A percentile compares a stretch with the other conserved stretches of the same genome.
Evolutionary conservation across 176 grass and related monocot genomes (phyloP).

Genomic region (Musa itinerans): DNA sequence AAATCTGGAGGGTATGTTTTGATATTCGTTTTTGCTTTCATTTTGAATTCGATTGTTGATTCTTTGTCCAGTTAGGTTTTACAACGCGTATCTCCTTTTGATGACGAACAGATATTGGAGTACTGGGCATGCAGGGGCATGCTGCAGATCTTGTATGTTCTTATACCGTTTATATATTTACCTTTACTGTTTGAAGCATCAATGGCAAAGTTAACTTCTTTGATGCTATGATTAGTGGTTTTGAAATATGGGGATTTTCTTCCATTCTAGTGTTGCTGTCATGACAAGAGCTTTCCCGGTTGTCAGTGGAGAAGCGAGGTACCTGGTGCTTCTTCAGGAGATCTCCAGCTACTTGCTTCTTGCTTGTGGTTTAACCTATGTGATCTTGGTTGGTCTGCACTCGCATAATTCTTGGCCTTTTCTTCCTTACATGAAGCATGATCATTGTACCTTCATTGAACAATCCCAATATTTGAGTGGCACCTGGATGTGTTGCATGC

Average conservation of each 20-base stretch:
- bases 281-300: conserved; percentile 87
- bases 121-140: conserved; percentile 83
- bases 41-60: background rate
- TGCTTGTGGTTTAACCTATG: conserved; percentile 70
- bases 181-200: background rate
- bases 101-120: conserved; percentile 50
- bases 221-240: background rate
- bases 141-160: conserved; percentile 91
- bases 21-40: background rate
- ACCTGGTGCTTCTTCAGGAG: conserved; percentile 75
- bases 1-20: conserved; percentile 41
- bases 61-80: background rate
- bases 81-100: background rate
- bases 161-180: background rate
- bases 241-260: conserved; percentile 6
- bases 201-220: background rate
- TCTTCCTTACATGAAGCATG: background rate
- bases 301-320: conserved; percentile 26
- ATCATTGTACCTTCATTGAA: too few relatives aligned
- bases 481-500: background rate
- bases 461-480: too few relatives aligned
- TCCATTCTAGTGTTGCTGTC: conserved; percentile 67
- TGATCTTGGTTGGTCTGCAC: conserved; percentile 54
- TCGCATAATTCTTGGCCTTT: background rate
- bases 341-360: conserved; percentile 89